phyloP scores from a whole-genome alignment of 129 eudicot genomes.

The Flaveria bidentis region DNA sequence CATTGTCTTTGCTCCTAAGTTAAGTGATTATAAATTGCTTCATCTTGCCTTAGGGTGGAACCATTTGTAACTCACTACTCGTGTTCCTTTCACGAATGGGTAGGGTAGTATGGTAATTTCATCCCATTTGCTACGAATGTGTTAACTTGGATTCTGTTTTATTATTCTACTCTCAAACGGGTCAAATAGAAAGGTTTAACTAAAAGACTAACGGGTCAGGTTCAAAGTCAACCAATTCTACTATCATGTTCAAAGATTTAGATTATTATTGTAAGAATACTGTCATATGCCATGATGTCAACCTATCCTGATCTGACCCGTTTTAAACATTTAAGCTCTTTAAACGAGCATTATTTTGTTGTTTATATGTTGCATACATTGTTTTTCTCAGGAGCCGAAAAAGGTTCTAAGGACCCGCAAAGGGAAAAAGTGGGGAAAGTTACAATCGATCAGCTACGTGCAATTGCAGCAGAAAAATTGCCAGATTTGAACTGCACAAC shows the following conservation, averaged over 20 bases:
- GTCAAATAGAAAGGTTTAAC: background rate
- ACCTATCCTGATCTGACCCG: background rate
- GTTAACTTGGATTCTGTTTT: background rate
- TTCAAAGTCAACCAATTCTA: background rate
- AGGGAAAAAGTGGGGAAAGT: constrained; percentile 82
- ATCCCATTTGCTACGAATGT: background rate
- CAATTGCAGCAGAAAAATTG: constrained; percentile 83
- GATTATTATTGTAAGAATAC: background rate
- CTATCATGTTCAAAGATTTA: background rate
- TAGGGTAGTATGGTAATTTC: background rate
- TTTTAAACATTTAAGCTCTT: background rate
- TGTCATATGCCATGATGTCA: background rate
- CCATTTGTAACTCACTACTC: background rate
- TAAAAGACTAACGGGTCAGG: background rate
- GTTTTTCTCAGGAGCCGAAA: constrained; percentile 66
- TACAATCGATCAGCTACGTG: constrained; percentile 82
- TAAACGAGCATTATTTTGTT: background rate
- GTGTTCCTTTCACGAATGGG: background rate
- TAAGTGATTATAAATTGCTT: no score
- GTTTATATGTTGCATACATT: background rate
- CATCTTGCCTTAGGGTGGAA: background rate
- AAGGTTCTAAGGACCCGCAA: constrained; percentile 91
- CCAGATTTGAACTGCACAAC: constrained; percentile 90
- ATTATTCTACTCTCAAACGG: background rate
- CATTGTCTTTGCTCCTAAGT: background rate